phyloP scores from a whole-genome alignment of 2,329 filamentous ascomycete genomes.

The Pseudopyricularia cyperi region DNA sequence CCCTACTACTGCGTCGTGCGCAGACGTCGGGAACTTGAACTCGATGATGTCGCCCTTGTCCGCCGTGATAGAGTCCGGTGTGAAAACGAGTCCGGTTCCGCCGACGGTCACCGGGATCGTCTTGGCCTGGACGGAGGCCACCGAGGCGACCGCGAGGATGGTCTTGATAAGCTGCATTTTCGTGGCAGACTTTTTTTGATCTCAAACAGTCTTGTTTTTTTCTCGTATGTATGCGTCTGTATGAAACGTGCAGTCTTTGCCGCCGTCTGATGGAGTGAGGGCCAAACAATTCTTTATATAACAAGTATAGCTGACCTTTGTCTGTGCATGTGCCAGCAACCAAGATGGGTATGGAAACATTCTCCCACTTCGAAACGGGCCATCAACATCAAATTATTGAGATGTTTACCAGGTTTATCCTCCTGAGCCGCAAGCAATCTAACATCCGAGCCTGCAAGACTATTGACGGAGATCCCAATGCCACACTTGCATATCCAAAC shows the following conservation, averaged over 20 bases:
- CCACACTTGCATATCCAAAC: too few relatives aligned
- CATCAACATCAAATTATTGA: too few relatives aligned
- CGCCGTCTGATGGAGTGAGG: too few relatives aligned
- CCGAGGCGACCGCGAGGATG: neutral
- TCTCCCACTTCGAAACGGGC: too few relatives aligned
- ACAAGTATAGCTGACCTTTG: too few relatives aligned
- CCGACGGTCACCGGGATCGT: constrained; percentile 21
- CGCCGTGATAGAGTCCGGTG: constrained; percentile 24
- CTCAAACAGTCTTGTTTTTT: too few relatives aligned
- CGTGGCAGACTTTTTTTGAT: too few relatives aligned
- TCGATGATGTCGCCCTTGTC: constrained; percentile 31
- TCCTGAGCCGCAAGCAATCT: neutral
- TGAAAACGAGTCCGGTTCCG: constrained; percentile 25
- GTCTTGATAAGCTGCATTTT: neutral
- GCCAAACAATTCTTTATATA: neutral
- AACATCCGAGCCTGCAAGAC: neutral
- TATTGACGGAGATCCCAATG: neutral
- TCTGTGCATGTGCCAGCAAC: too few relatives aligned
- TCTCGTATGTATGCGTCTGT: neutral
- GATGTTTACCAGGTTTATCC: neutral
- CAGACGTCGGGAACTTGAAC: constrained; percentile 37
- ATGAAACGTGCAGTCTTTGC: too few relatives aligned
- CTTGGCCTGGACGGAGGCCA: neutral
- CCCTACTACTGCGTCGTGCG: constrained; percentile 36
- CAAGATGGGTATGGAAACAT: too few relatives aligned